These are phyloP conservation scores for Nothophoma quercina DNA, from an alignment of 2,329 filamentous ascomycete species.

Conservation along the genomic window DNA sequence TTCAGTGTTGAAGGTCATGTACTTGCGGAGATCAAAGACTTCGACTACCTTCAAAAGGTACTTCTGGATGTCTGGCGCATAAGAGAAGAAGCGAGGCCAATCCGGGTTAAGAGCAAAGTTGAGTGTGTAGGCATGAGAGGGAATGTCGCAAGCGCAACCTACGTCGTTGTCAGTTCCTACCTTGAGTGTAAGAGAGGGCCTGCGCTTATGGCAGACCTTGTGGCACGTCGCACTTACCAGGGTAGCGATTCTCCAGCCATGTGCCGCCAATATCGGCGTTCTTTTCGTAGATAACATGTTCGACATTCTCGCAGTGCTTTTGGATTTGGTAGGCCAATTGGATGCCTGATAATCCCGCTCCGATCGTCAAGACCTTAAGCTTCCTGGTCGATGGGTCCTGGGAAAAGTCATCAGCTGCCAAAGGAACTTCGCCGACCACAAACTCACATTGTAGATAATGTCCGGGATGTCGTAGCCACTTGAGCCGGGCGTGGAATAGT, in stretches of 20 bases:
- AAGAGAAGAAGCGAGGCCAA: constrained; percentile 58
- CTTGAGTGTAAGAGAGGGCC: not conserved
- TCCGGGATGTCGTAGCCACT: constrained; percentile 52
- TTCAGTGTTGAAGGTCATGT: constrained; percentile 61
- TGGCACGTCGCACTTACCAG: too few species aligned
- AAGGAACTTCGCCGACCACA: too few species aligned
- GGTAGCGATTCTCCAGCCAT: constrained; percentile 56
- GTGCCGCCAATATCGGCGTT: constrained; percentile 55
- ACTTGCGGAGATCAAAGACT: constrained; percentile 58
- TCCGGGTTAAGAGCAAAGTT: constrained; percentile 57
- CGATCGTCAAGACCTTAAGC: constrained; percentile 58
- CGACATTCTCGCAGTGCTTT: constrained; percentile 53
- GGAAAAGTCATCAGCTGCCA: not conserved
- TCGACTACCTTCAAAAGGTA: constrained; percentile 60
- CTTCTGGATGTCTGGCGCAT: constrained; percentile 56
- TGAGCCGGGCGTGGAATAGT: constrained; percentile 55
- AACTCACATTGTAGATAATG: constrained; percentile 45
- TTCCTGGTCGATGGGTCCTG: constrained; percentile 37
- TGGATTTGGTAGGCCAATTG: constrained; percentile 59
- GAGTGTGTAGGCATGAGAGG: constrained; percentile 55
- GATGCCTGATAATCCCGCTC: constrained; percentile 58
- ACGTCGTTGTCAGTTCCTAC: not conserved
- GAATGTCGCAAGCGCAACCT: constrained; percentile 56
- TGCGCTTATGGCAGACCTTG: not conserved
- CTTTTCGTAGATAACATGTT: constrained; percentile 59